Conservation (phyloP, 805 yeast genomes). For the Lipomyces yamanashiensis region DNA sequence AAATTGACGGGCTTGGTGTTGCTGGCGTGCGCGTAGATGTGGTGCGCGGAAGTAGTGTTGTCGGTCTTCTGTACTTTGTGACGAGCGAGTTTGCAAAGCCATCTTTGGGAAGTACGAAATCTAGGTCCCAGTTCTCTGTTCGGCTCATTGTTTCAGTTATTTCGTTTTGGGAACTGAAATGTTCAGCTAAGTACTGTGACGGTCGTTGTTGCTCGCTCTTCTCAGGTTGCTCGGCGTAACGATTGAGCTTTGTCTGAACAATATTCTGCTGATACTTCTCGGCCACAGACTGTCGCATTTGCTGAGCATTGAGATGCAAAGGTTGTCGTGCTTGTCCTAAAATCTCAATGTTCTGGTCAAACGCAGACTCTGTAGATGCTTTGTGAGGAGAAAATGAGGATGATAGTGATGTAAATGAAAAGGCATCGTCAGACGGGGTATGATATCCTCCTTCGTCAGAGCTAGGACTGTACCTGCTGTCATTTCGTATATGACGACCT, state of each 20-base stretch:
- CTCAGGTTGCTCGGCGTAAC: slow-evolving; percentile 7
- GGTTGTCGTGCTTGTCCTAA: slow-evolving; percentile 16
- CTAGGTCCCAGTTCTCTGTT: slow-evolving; percentile 23
- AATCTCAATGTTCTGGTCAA: not conserved
- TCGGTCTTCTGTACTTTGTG: slow-evolving; percentile 3
- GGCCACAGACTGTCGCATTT: slow-evolving; percentile 9
- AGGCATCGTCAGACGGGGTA: not conserved
- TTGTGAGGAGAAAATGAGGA: not conserved
- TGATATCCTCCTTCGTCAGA: slow-evolving; percentile 1
- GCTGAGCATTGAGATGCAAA: slow-evolving; percentile 6
- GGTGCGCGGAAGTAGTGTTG: slow-evolving; percentile 6
- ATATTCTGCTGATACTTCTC: slow-evolving; percentile 10
- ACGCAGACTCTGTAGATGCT: not conserved
- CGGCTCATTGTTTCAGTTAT: not conserved
- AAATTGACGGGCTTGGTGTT: not conserved
- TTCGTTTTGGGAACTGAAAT: not conserved
- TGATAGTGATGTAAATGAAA: slow-evolving; percentile 1
- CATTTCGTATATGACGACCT: not conserved
- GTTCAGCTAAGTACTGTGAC: not conserved
- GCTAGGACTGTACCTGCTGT: not conserved
- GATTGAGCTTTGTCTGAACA: slow-evolving; percentile 9
- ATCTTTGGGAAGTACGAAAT: slow-evolving; percentile 13
- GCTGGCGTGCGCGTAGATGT: slow-evolving; percentile 6
- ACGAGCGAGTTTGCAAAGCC: slow-evolving; percentile 5
- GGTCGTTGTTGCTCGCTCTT: not conserved